Percentiles rank a stretch among this genome's conserved stretches.
phyloP scores from a whole-genome alignment of 108 stramenopile species.

The Pseudonitzschia multistriata region DNA sequence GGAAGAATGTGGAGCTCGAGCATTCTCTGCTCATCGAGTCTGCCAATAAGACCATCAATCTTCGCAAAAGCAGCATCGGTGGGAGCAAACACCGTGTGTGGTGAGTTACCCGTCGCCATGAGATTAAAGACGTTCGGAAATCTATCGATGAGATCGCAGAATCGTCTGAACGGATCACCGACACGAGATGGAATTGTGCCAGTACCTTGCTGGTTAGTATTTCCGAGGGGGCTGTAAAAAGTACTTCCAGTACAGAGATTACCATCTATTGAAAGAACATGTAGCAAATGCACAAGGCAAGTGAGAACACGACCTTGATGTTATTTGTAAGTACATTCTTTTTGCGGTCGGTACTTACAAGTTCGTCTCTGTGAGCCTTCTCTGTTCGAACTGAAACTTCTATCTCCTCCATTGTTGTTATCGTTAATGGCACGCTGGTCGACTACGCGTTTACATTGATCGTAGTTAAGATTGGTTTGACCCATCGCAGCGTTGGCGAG shows the following conservation, averaged over 20 bases:
- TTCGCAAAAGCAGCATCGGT: slow-evolving; percentile 4
- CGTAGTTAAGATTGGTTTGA: background rate
- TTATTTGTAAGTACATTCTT: background rate
- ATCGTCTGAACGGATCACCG: slow-evolving; percentile 5
- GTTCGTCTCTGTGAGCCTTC: slow-evolving; percentile 7
- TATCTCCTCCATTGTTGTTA: background rate
- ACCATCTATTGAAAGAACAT: background rate
- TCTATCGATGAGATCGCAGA: slow-evolving; percentile 4
- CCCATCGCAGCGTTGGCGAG: background rate
- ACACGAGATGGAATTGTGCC: background rate
- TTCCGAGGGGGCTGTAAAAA: background rate
- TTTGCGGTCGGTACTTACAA: background rate
- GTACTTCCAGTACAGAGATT: slow-evolving; percentile 1
- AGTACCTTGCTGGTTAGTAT: background rate
- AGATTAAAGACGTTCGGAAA: background rate
- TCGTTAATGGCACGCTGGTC: background rate
- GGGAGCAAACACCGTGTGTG: slow-evolving; percentile 10
- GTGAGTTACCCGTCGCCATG: background rate
- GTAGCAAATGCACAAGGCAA: no score
- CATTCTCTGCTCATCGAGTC: background rate
- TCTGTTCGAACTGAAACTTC: background rate
- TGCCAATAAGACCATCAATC: background rate
- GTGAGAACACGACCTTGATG: background rate
- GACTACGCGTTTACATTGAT: background rate
- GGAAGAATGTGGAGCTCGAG: slow-evolving; percentile 12